Conservation (phyloP, 176 grass and related monocot genomes). For the Urochloa ruziziensis region DNA sequence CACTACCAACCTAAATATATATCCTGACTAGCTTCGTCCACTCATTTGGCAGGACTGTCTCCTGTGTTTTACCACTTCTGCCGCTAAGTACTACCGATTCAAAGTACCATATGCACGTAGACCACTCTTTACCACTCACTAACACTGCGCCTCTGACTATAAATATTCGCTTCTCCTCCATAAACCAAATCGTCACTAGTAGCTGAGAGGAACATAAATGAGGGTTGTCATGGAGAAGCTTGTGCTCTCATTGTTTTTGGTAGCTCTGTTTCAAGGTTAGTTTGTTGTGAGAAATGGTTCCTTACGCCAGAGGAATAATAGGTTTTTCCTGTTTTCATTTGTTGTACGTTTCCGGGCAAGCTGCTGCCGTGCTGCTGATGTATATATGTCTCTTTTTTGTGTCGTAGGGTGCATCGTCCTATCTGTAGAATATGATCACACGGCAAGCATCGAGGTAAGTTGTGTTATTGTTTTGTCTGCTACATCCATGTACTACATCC, state of each 20-base stretch:
- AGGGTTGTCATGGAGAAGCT: constrained; percentile 20
- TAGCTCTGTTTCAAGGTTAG: constrained; percentile 38
- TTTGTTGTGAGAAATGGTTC: neutral
- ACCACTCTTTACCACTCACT: neutral
- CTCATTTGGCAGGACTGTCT: neutral
- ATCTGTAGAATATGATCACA: constrained; percentile 71
- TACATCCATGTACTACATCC: neutral
- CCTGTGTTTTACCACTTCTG: constrained; percentile 23
- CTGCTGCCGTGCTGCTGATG: too few relatives aligned
- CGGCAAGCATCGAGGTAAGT: constrained; percentile 60
- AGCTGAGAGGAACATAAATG: neutral
- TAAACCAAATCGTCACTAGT: neutral
- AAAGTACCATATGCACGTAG: constrained; percentile 12
- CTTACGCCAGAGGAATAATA: neutral
- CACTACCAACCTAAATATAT: constrained; percentile 32
- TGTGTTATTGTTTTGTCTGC: neutral
- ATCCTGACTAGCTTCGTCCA: constrained; percentile 11
- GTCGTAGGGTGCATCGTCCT: constrained; percentile 26
- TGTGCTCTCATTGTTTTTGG: constrained; percentile 15
- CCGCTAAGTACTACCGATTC: constrained; percentile 29
- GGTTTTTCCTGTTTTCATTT: neutral
- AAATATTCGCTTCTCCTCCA: constrained; percentile 11
- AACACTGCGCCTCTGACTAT: neutral
- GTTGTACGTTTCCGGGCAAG: neutral
- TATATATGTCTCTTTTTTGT: neutral